Evolutionary conservation across 2,329 filamentous ascomycete species (phyloP).

Genomic region (Tolypocladium pustulatum): DNA sequence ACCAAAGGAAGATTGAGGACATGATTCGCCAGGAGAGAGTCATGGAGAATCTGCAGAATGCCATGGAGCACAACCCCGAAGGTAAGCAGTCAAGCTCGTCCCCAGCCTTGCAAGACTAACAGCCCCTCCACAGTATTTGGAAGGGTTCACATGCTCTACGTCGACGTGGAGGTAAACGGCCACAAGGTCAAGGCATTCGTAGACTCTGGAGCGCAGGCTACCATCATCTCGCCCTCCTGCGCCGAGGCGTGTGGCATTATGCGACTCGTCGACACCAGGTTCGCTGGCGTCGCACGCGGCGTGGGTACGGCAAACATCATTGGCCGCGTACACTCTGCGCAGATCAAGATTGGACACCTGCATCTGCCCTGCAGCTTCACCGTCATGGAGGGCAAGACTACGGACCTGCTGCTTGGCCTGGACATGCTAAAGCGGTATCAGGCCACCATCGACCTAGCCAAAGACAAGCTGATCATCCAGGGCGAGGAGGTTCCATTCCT

Average conservation of each 20-base stretch:
- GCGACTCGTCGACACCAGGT: constrained; percentile 86
- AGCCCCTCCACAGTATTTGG: constrained; percentile 61
- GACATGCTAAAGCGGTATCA: constrained; percentile 98
- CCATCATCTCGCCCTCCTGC: constrained; percentile 94
- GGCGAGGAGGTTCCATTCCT: constrained; percentile 83
- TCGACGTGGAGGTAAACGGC: constrained; percentile 90
- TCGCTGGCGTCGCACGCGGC: constrained; percentile 82
- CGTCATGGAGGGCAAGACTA: constrained; percentile 97
- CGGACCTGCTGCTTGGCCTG: constrained; percentile 83
- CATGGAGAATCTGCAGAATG: constrained; percentile 90
- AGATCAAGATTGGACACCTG: constrained; percentile 82
- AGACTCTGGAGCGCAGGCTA: constrained; percentile 93
- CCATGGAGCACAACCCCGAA: constrained; percentile 95
- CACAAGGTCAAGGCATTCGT: constrained; percentile 91
- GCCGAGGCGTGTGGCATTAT: constrained; percentile 92
- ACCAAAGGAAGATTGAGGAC: constrained; percentile 87
- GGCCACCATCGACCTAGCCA: constrained; percentile 78
- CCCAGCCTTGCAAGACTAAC: neutral
- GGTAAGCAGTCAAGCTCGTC: constrained; percentile 40
- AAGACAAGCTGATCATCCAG: constrained; percentile 79
- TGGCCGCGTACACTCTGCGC: constrained; percentile 87
- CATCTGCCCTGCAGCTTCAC: constrained; percentile 93
- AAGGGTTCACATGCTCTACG: constrained; percentile 90
- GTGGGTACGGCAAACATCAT: constrained; percentile 93
- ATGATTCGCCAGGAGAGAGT: constrained; percentile 93